Evolutionary conservation across 106 monocot genomes (phyloP).

Genomic region (Acanthochlamys bracteata): DNA sequence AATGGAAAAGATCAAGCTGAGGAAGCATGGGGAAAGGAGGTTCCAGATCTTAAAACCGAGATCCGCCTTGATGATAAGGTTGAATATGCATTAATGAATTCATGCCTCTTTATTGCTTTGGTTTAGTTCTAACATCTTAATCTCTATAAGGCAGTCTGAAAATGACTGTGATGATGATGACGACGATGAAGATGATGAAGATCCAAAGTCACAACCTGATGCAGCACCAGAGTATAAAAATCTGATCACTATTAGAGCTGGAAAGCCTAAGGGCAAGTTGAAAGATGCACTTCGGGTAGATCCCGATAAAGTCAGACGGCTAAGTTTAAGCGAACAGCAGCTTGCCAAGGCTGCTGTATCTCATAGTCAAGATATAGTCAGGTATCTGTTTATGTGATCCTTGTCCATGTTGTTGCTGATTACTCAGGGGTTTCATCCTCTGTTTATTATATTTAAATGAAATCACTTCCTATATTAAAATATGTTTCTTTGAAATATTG

Average conservation of each 20-base stretch:
- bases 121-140: neutral
- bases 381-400: constrained; percentile 12
- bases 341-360: constrained; percentile 25
- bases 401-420: too few species aligned
- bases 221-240: constrained; percentile 33
- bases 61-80: constrained; percentile 43
- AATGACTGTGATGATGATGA: constrained; percentile 6
- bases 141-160: constrained; percentile 4
- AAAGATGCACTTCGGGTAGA: constrained; percentile 37
- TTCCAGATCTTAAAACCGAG: constrained; percentile 39
- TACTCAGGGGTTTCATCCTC: too few species aligned
- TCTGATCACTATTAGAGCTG: constrained; percentile 58
- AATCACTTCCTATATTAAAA: neutral
- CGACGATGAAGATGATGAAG: constrained; percentile 19
- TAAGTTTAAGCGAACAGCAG: constrained; percentile 51
- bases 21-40: constrained; percentile 47
- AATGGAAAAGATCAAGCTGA: constrained; percentile 23
- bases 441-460: too few species aligned
- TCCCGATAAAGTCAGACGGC: constrained; percentile 48
- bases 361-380: constrained; percentile 27
- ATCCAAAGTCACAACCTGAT: constrained; percentile 17
- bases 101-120: neutral
- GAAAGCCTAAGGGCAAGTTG: constrained; percentile 46
- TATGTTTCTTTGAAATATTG: too few species aligned
- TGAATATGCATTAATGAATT: neutral